A percentile compares a stretch with the other conserved stretches of the same genome.
These are phyloP conservation scores for Cenococcum geophilum DNA, from an alignment of 495 filamentous ascomycete genomes.

Conservation along the genomic window DNA sequence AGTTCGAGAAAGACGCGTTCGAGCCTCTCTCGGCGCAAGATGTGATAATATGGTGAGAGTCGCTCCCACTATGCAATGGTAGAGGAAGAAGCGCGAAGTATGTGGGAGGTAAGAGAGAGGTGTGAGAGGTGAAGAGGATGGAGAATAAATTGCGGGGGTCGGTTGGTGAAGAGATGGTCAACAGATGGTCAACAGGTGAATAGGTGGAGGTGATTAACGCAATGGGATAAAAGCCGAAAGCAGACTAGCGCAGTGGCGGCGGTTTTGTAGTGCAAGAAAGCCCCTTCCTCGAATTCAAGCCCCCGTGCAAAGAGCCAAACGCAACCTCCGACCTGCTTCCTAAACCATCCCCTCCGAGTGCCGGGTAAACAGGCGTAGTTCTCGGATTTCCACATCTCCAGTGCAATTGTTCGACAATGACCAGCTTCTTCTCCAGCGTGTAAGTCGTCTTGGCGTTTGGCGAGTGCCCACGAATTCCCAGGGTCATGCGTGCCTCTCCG, in stretches of 20 bases:
- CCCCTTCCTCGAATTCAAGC: slow-evolving; percentile 19
- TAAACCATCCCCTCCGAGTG: slow-evolving; percentile 6
- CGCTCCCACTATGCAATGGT: background rate
- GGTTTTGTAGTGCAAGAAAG: background rate
- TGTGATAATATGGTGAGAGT: background rate
- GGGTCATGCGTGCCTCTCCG: slow-evolving; percentile 22
- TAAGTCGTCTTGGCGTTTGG: slow-evolving; percentile 28
- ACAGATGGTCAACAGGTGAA: background rate
- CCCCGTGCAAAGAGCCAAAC: slow-evolving; percentile 2
- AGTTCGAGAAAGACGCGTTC: background rate
- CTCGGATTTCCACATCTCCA: background rate
- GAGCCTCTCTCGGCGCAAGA: background rate
- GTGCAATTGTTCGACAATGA: slow-evolving; percentile 20
- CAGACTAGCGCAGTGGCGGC: background rate
- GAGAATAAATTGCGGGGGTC: background rate
- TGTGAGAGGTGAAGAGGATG: background rate
- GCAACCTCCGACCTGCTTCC: background rate
- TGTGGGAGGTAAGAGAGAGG: background rate
- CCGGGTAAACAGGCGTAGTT: background rate
- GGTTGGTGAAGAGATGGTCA: background rate
- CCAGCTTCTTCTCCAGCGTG: slow-evolving; percentile 35
- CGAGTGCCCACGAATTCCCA: slow-evolving; percentile 8
- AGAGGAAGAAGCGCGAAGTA: background rate
- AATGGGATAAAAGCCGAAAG: background rate
- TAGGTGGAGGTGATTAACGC: background rate